Percentiles rank a stretch among this genome's conserved stretches.
Evolutionary conservation across 78 protist species (phyloP).

Genomic region (Dictyostelium citrinum): DNA sequence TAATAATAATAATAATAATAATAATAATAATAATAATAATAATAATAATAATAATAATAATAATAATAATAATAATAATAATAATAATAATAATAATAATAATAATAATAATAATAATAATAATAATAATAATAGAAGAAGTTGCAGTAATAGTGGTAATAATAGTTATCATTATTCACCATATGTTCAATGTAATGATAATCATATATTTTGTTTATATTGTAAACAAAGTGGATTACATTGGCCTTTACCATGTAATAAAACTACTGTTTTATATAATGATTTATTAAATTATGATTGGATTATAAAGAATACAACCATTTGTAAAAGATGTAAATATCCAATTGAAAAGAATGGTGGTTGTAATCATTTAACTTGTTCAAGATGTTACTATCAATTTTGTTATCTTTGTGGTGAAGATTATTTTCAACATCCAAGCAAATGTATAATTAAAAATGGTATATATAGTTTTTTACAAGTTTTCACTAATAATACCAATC

Average conservation of each 20-base stretch:
- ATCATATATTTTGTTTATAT: not conserved
- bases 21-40: no score
- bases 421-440: not conserved
- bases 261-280: not conserved
- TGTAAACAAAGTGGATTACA: slow-evolving; percentile 1
- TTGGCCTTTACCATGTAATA: slow-evolving; percentile 30
- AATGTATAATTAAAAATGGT: not conserved
- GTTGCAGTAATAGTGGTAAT: not conserved
- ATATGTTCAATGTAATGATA: not conserved
- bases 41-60: no score
- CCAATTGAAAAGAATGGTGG: slow-evolving; percentile 51
- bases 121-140: no score
- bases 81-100: no score
- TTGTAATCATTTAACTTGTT: slow-evolving; percentile 80
- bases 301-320: slow-evolving; percentile 21
- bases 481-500: not conserved
- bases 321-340: slow-evolving; percentile 33
- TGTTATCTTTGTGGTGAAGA: slow-evolving; percentile 58
- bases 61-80: no score
- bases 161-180: not conserved
- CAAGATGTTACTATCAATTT: slow-evolving; percentile 35
- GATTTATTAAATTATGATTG: not conserved
- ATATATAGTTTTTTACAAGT: not conserved
- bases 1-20: no score
- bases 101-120: no score